Base-by-base conservation (phyloP, 495 filamentous ascomycete species). In the Cercophora sp. region DNA sequence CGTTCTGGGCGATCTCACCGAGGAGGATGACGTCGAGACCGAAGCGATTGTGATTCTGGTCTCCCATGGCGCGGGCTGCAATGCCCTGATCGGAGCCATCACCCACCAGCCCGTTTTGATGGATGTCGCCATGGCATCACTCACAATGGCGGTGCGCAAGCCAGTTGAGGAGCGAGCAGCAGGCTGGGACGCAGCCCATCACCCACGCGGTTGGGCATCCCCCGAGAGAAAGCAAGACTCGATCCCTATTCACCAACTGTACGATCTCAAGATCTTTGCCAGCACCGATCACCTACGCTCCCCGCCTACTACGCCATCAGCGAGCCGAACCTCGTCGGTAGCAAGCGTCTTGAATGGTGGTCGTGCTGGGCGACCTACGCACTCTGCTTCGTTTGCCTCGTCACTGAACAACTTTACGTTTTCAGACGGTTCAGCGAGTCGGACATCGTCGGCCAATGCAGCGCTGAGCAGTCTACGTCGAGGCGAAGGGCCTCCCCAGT, bases 11-110 rank as follows among this genome's bases (percentile, higher is more conserved):
- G 34, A 61, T 5, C n/a, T 41, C 10, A n/a, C 15, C 24, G 11
- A 37, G 15, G 54, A 49, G 16, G 45, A 44, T 4, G 74, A 79
- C 10, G 71, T 78, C 2, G 79, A 85, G 20, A 71, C 78, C 4
- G 88, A 97, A 59, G 79, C 87, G 0, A 82, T 97, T 5, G 68
- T 99, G n/a, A 78, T 99, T 24, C 69, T 99, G 10, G 89, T 99
- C 44, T 96, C 94, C 0, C 93, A 99, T 61, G 92, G 92, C n/a
- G 94, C 94, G 9, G 94, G 91, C 42, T 96, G 93, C 69, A 99
- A 99, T 70, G 94, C 93, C 0, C 69, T 99, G 41, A 91, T 97
- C 43, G 91, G 92, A 5, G 89, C 89, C 4, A 74, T 99, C 48
- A 94, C 88, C 0, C 85, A 91, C 47, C 86, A 92, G 56, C 89